Evolutionary conservation across 179 eudicot species (phyloP).

Genomic region (Nepenthes alata): DNA sequence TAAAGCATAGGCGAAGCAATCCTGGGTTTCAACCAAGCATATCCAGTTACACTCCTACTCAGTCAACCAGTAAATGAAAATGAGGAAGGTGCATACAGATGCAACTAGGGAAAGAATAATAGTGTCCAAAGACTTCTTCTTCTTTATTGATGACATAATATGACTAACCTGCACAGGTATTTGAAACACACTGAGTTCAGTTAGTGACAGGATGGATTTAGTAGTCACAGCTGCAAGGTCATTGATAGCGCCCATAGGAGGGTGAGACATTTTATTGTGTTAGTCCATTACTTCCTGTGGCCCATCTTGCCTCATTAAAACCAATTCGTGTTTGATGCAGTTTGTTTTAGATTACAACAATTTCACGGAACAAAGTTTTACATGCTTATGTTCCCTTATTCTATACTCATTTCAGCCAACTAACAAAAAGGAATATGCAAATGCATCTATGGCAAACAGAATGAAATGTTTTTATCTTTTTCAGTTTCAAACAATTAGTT

Average conservation of each 20-base stretch:
- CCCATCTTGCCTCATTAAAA: too few relatives aligned
- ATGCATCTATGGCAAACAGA: neutral
- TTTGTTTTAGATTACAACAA: too few relatives aligned
- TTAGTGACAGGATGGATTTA: neutral
- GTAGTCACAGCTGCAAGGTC: too few relatives aligned
- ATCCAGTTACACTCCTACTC: constrained; percentile 29
- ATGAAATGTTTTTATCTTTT: too few relatives aligned
- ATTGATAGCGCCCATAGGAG: too few relatives aligned
- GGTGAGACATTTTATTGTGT: too few relatives aligned
- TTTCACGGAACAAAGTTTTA: too few relatives aligned
- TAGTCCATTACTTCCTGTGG: neutral
- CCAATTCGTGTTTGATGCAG: too few relatives aligned
- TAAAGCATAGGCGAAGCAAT: neutral
- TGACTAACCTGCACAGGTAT: constrained; percentile 65
- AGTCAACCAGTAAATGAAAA: constrained; percentile 81
- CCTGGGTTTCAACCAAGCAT: neutral
- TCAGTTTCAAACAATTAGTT: too few relatives aligned
- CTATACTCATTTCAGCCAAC: neutral
- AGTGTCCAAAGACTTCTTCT: constrained; percentile 98
- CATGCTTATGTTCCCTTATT: neutral
- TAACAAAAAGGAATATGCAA: neutral
- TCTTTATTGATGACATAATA: constrained; percentile 75
- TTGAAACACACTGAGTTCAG: constrained; percentile 4
- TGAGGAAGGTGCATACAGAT: constrained; percentile 92
- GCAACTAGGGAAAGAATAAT: constrained; percentile 91